Evolutionary conservation across 2,329 filamentous ascomycete genomes (phyloP), one percentile per base, ranked within the genome.

Genomic region (Pseudofabraea citricarpa): DNA sequence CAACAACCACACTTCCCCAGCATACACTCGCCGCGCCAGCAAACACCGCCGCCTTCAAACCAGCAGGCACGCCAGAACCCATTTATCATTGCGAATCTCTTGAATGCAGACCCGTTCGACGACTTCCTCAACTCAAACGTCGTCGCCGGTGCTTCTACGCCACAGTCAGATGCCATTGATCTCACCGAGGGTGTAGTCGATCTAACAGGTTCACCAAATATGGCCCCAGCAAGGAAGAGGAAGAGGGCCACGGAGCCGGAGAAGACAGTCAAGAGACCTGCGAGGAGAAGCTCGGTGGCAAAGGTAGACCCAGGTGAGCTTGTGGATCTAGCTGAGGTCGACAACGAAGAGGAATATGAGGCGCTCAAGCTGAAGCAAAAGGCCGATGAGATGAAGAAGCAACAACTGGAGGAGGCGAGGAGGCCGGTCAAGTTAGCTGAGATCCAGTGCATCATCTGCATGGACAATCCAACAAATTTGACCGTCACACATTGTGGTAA

Each of bases 401-500:
- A 71, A n/a, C 61, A 64, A 46, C 65, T 67, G 47, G 68, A 68
- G 9, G 65, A 71, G 42, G 65, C 68, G 39, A 73, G 75, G 40
- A 75, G 72, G 33, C 56, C 69, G 63, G 40, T 60, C 70, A 55
- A 75, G 58, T 60, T 85, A 13, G 67, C 70, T 35, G 66, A 68
- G 4, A 80, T 83, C 37, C 77, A 83, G 60, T 85, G 81, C 49
- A 77, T 80, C 33, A 84, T 85, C 45, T 85, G 81, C 62, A 80
- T 84, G 77, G 81, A 84, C 47, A 70, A 78, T 48, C 73, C 70
- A 20, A 73, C 71, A 2, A 66, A 69, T 21, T 55, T 85, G 47
- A 82, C 78, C 1, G 74, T 83, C 36, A 85, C 81, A 3, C 77
- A 83, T 60, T 85, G 81, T 61, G 81, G 81, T 84, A 76, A 51